Evolutionary conservation across 345 rosid genomes (phyloP).

Genomic region (Moricandia arvensis): DNA sequence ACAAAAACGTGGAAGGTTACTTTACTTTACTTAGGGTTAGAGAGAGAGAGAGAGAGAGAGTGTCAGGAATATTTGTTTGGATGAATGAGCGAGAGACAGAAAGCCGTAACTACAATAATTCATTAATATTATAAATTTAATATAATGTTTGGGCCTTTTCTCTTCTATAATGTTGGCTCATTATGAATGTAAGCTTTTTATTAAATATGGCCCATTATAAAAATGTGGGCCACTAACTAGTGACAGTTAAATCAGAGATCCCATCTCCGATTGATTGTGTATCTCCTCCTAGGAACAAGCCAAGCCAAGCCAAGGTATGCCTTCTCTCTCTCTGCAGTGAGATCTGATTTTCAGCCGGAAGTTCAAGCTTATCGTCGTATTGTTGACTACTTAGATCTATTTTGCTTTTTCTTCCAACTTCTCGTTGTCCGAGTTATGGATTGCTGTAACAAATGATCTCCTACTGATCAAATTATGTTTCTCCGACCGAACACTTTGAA

Average conservation of each 20-base stretch:
- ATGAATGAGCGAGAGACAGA: slow-evolving; percentile 1
- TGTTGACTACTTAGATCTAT: background rate
- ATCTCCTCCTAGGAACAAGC: slow-evolving; percentile 5
- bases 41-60: background rate
- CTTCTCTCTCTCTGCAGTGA: background rate
- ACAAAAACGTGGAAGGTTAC: slow-evolving; percentile 22
- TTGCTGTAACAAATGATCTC: background rate
- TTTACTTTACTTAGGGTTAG: background rate
- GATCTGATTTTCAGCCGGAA: slow-evolving; percentile 1
- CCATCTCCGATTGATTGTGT: background rate
- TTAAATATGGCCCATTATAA: background rate
- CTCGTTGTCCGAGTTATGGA: background rate
- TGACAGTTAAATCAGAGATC: slow-evolving; percentile 8
- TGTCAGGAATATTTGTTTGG: slow-evolving; percentile 25
- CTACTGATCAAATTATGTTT: background rate
- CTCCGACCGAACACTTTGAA: background rate
- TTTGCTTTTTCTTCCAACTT: too few relatives aligned
- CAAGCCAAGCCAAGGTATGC: slow-evolving; percentile 19
- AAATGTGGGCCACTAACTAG: slow-evolving; percentile 1
- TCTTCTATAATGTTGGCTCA: background rate
- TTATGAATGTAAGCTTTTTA: background rate
- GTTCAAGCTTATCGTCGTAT: background rate
- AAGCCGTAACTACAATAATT: background rate
- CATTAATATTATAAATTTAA: background rate
- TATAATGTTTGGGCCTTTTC: background rate